A percentile compares a stretch with the other conserved stretches of the same genome.
Evolutionary conservation across 1,284 basidiomycete genomes (phyloP).

Genomic region (Naganishia liquefaciens): DNA sequence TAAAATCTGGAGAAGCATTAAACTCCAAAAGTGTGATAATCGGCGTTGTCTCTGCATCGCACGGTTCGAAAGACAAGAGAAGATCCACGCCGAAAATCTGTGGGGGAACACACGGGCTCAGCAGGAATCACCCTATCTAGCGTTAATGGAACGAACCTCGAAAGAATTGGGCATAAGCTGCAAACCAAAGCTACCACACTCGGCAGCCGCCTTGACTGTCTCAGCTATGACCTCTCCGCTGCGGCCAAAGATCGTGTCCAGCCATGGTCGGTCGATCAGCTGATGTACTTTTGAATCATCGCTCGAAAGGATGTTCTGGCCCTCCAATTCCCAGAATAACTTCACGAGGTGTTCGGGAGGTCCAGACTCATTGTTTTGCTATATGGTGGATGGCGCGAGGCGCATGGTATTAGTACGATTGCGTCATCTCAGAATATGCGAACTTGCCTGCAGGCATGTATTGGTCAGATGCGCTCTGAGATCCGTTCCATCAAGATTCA

Average conservation of each 20-base stretch:
- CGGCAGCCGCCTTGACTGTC: constrained; percentile 79
- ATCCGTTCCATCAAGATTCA: constrained; percentile 54
- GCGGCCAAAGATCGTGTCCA: constrained; percentile 63
- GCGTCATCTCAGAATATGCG: constrained; percentile 26
- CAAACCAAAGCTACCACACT: constrained; percentile 59
- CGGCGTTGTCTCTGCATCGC: constrained; percentile 32
- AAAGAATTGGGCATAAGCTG: constrained; percentile 89
- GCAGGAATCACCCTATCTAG: no score
- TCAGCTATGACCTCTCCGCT: constrained; percentile 71
- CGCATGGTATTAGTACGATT: constrained; percentile 40
- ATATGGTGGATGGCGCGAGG: constrained; percentile 49
- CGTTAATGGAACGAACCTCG: constrained; percentile 58
- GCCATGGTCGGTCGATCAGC: constrained; percentile 58
- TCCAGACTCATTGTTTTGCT: constrained; percentile 13
- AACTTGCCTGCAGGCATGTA: constrained; percentile 76
- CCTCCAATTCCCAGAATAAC: constrained; percentile 73
- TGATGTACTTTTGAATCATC: constrained; percentile 30
- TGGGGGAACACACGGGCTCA: background rate
- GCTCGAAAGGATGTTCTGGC: constrained; percentile 57
- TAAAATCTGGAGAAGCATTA: constrained; percentile 95
- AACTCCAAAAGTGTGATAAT: constrained; percentile 80
- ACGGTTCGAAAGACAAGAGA: constrained; percentile 64
- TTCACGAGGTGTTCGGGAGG: constrained; percentile 60
- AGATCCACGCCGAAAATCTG: constrained; percentile 88
- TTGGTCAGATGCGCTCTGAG: constrained; percentile 88